These are phyloP conservation scores for Cucumis hystrix DNA, from an alignment of 306 rosid genomes.

Conservation along the genomic window DNA sequence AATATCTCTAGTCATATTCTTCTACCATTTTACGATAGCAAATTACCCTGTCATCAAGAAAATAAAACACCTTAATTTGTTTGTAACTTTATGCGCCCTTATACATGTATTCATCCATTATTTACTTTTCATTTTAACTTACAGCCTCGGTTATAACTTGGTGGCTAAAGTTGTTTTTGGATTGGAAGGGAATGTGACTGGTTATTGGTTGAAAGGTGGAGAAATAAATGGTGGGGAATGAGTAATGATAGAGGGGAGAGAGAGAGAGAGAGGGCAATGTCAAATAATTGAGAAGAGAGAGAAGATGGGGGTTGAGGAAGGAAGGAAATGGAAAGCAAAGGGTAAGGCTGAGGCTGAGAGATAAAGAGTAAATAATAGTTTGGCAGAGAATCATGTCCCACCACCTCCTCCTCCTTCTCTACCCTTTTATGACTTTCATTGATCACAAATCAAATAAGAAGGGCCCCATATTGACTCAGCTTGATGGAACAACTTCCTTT, in stretches of 20 bases:
- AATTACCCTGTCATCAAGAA: too few relatives aligned
- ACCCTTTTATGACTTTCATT: neutral
- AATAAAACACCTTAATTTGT: too few relatives aligned
- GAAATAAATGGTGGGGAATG: neutral
- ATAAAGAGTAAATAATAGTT: neutral
- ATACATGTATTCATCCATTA: too few relatives aligned
- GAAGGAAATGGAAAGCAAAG: neutral
- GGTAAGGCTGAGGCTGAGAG: neutral
- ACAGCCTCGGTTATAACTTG: too few relatives aligned
- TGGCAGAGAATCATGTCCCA: constrained; percentile 5
- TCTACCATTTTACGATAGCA: too few relatives aligned
- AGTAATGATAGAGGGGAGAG: neutral
- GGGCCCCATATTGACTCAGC: constrained; percentile 9
- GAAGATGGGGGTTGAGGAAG: neutral
- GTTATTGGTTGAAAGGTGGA: neutral
- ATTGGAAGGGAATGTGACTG: neutral
- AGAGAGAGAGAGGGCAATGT: neutral
- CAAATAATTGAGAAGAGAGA: constrained; percentile 1
- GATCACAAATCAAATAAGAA: neutral
- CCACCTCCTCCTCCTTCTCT: too few relatives aligned
- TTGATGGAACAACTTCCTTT: neutral
- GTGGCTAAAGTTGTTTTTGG: neutral
- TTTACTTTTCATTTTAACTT: too few relatives aligned
- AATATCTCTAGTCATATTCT: too few relatives aligned
- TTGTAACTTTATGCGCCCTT: too few relatives aligned